These are phyloP conservation scores for Blastobotrys persicus DNA, from an alignment of 1,139 yeast species.

Conservation along the genomic window DNA sequence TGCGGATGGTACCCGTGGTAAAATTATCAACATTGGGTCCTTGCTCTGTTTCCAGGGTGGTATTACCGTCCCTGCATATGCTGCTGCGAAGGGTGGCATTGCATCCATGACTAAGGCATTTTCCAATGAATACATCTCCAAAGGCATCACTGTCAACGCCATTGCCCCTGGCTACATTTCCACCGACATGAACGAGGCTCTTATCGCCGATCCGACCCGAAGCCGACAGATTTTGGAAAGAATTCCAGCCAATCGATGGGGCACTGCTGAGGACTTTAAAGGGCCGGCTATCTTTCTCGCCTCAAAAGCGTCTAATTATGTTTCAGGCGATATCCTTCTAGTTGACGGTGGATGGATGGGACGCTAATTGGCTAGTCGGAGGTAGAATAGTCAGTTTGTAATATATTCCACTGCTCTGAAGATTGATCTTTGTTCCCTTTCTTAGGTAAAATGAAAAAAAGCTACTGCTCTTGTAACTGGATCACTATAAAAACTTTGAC, in stretches of 20 bases:
- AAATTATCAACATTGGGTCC: conserved; percentile 64
- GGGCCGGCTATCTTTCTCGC: conserved; percentile 55
- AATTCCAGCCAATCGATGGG: conserved; percentile 54
- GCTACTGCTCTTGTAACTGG: too few relatives aligned
- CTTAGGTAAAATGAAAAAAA: too few relatives aligned
- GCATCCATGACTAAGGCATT: conserved; percentile 48
- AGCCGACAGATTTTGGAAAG: conserved; percentile 41
- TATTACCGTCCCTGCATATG: conserved; percentile 46
- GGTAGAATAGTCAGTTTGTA: too few relatives aligned
- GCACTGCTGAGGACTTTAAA: conserved; percentile 52
- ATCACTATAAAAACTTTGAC: too few relatives aligned
- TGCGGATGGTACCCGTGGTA: conserved; percentile 51
- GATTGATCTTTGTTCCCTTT: too few relatives aligned
- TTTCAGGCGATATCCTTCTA: conserved; percentile 51
- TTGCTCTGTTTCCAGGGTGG: conserved; percentile 47
- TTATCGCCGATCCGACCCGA: conserved; percentile 38
- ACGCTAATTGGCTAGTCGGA: conserved; percentile 32
- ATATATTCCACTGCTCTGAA: too few relatives aligned
- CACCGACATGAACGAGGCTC: conserved; percentile 49
- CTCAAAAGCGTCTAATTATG: conserved; percentile 50
- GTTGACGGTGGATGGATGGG: conserved; percentile 62
- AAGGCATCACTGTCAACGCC: conserved; percentile 53
- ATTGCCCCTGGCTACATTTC: conserved; percentile 57
- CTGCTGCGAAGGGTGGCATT: conserved; percentile 54
- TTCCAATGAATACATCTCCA: conserved; percentile 52